Base-by-base conservation (phyloP, 2,329 filamentous ascomycete genomes). In the Fusarium multiceps region DNA sequence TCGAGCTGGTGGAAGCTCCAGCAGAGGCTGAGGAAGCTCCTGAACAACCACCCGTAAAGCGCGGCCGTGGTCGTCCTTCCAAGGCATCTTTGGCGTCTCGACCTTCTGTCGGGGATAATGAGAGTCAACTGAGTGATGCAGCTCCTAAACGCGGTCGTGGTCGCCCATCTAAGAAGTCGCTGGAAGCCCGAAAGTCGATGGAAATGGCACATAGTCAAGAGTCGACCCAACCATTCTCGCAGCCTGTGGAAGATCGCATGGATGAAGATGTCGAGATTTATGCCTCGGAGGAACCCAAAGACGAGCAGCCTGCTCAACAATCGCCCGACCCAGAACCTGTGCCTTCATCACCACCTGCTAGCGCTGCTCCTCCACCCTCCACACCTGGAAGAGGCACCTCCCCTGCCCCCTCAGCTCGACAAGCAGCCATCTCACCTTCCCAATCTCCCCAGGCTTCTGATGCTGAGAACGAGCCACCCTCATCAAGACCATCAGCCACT, bases 391-490 rank as follows among this genome's bases (percentile, higher is more conserved):
- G 80, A 40, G 69, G 75, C 41, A 75, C 80, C 25, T 84, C 84
- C 2, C 82, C 86, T 2, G 82, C 82, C 0, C 80, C 82, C 3
- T 82, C 83, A 7, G 84, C 86, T 13, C 84, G 83, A 57, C 87
- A 89, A 66, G 78, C 87, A 14, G 87, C 80, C 2, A 72, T 87
- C 8, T 88, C 88, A 1, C 90, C 89, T 0, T 92, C 90, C 0
- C 86, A 87, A 20, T 92, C 92, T 2, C 90, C 90, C 0, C 92
- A 93, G 72, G 91, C 92, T 2, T 94, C 92, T 0, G 91, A 96
- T 76, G 91, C 91, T 1, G 93, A 96, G 78, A 95, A 95, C 72
- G 89, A 88, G 49, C 92, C 92, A 2, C 92, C 92, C 0, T 92
- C 91, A 2, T 89, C 89, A 7, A 87, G 84, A 55, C 87, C 86